Base-by-base conservation (phyloP, 1,139 yeast genomes). In the Hyphopichia fennica region DNA sequence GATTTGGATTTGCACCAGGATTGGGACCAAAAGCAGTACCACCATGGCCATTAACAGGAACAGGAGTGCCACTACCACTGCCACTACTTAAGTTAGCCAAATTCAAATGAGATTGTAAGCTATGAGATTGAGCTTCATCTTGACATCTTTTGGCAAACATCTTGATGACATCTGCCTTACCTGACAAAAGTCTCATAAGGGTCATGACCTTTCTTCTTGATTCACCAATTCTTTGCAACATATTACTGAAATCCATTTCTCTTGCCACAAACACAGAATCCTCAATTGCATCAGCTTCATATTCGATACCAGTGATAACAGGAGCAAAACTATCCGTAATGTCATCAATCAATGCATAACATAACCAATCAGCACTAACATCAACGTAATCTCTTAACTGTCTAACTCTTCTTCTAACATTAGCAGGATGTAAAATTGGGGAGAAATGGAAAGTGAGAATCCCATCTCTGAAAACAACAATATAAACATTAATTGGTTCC, bases 61-160 rank as follows among this genome's bases (percentile, higher is more conserved):
- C 34, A 4, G 34, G 34, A 28, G 35, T 27, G n/a, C 40, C 38
- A 36, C 33, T 32, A 18, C 34, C 37, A 19, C 32, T 33, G 3
- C 35, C 36, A 28, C 28, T 19, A 19, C 13, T 16, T 14, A 28
- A 5, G 22, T 37, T 25, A n/a, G 35, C 28, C 3, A 38, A 33
- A 33, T 41, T 39, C n/a, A 41, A 27, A 30, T 43, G 41, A 9
- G 47, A 35, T 11, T 38, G 42, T 15, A 20, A 11, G 32, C 29
- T 34, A 29, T 31, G 19, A 3, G 35, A 34, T 25, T 42, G 48
- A 47, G 63, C 53, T 38, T 74, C 82, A 53, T 93, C 98, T 54
- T 87, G 95, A 64, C 97, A 91, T 58, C 99, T 77, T 60, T 93
- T 93, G 32, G 97, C 96, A 73, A 93, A 90, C 96, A 91, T 93